Base-by-base conservation (phyloP, 305 asterid genomes). In the Plantago coronopus region DNA sequence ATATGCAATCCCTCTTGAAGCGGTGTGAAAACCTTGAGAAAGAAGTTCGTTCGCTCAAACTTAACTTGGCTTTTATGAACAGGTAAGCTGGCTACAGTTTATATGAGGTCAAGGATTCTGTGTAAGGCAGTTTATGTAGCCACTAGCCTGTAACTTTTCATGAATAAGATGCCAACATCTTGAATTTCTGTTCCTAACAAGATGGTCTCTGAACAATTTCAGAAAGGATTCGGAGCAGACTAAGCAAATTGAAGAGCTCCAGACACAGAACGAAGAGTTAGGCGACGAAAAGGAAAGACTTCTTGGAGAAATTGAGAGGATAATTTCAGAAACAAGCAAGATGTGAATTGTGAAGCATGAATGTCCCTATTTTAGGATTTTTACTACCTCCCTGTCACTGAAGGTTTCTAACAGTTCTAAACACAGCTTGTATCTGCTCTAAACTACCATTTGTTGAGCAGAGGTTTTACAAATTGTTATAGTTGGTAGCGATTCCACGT, bases 31-130 rank as follows among this genome's bases (percentile, higher is more conserved):
- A 89, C 59, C 94, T 89, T 5, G 97, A 89, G 80, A 89, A 86
- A 76, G 97, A 89, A 84, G 94, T 82, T 27, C 84, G 95, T 25
- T 89, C 95, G 0, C 85, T 86, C n/a, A 89, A 86, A 71, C 95
- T 86, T 43, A 89, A 89, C 75, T 48, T 89, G 83, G 69, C 95
- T 17, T 89, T 89, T 69, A 89, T 89, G 95, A 89, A 86, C 61
- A 82, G 97, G 97, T 89, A 78, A 27, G 48, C 21, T 5, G 14
- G 40, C 31, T 25, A 29, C 45, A 18, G 9, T n/a, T 16, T 20
- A 4, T 27, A 16, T 55, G 48, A 17, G 43, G 22, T 23, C 16
- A 17, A 5, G 16, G 29, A 20, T 19, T 17, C 40, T 47, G 47
- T 54, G 29, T 17, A 17, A 18, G 18, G 9, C 46, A 54, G 17